Percentiles rank a stretch among this genome's conserved stretches.
These are phyloP conservation scores for Shiraia sp. DNA, from an alignment of 2,329 filamentous ascomycete species.

Conservation along the genomic window DNA sequence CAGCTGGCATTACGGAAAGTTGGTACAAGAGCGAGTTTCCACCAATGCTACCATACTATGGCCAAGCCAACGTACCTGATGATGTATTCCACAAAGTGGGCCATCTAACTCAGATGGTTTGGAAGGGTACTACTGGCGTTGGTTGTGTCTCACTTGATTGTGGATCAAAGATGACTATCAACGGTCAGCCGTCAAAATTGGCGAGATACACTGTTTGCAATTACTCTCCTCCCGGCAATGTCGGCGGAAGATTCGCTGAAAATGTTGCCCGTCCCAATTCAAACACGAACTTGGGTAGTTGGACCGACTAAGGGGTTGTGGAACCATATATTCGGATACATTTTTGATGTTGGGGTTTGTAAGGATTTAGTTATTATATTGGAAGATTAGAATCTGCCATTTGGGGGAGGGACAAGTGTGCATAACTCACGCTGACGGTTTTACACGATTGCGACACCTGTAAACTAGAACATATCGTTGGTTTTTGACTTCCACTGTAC, in stretches of 20 bases:
- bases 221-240: slow-evolving; percentile 72
- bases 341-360: too few species aligned
- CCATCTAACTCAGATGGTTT: slow-evolving; percentile 45
- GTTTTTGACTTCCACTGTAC: too few species aligned
- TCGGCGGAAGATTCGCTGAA: slow-evolving; percentile 55
- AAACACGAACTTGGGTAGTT: slow-evolving; percentile 25
- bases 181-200: slow-evolving; percentile 20
- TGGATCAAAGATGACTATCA: slow-evolving; percentile 26
- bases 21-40: slow-evolving; percentile 86
- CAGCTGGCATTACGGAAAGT: slow-evolving; percentile 72
- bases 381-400: too few species aligned
- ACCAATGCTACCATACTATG: slow-evolving; percentile 63
- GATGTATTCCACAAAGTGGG: slow-evolving; percentile 39
- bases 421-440: too few species aligned
- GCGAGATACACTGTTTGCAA: slow-evolving; percentile 75
- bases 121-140: slow-evolving; percentile 44
- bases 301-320: slow-evolving; percentile 36
- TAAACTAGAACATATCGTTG: too few species aligned
- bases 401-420: too few species aligned
- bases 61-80: slow-evolving; percentile 58
- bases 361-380: too few species aligned
- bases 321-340: too few species aligned
- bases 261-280: slow-evolving; percentile 54
- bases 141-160: slow-evolving; percentile 43
- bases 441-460: too few species aligned